Percentiles rank a stretch among this genome's conserved stretches.
These are phyloP conservation scores for Neurospora hispaniola DNA, from an alignment of 495 filamentous ascomycete species.

Conservation along the genomic window DNA sequence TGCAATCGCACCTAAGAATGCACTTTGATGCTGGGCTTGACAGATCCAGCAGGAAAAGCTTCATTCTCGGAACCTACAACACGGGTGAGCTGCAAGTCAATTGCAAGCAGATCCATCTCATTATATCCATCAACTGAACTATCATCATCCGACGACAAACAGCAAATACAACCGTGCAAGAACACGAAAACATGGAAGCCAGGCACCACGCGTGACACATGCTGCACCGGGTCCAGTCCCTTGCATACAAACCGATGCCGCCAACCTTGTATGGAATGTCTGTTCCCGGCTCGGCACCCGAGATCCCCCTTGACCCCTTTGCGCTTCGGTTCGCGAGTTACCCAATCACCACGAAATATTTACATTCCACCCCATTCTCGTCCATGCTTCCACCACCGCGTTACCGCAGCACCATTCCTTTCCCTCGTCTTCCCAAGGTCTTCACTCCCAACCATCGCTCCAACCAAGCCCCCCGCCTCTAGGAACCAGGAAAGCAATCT, in stretches of 20 bases:
- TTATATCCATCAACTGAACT: not conserved
- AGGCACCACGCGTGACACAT: not conserved
- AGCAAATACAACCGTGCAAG: not conserved
- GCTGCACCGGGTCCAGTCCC: not conserved
- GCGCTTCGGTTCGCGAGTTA: not conserved
- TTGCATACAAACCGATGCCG: not conserved
- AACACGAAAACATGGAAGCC: not conserved
- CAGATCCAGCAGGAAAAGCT: too few relatives aligned
- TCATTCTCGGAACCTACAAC: too few relatives aligned
- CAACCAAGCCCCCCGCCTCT: too few relatives aligned
- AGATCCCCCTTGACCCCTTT: not conserved
- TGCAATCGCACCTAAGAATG: too few relatives aligned
- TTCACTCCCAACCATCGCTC: too few relatives aligned
- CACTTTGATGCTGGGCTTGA: not conserved
- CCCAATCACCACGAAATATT: not conserved
- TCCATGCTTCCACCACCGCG: not conserved
- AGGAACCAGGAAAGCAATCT: too few relatives aligned
- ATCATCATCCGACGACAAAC: not conserved
- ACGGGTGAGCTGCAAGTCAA: not conserved
- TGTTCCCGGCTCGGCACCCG: not conserved
- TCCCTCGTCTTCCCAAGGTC: too few relatives aligned
- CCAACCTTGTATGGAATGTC: not conserved
- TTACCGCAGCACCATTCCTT: too few relatives aligned
- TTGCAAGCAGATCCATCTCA: not conserved
- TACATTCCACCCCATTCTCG: not conserved